Evolutionary conservation across 208 protist species (phyloP).

Genomic region (Novymonas esmeraldas): DNA sequence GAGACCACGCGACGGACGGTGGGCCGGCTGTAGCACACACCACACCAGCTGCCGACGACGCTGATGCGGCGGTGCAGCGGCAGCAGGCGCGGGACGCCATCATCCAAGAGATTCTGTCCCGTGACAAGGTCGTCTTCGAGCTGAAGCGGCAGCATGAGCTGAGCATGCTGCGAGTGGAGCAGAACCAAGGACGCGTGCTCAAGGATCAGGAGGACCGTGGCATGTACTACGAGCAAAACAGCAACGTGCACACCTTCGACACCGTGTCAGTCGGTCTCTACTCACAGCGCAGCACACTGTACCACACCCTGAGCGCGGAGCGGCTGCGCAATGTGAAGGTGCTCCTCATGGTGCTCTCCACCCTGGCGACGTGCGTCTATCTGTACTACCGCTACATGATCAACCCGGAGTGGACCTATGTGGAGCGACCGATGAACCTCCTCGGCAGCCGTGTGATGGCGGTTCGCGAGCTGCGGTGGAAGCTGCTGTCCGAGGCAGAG

Average conservation of each 20-base stretch:
- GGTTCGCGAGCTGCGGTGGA: conserved; percentile 62
- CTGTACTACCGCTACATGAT: conserved; percentile 91
- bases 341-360: conserved; percentile 65
- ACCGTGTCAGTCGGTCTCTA: conserved; percentile 86
- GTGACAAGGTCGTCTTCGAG: conserved; percentile 91
- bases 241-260: conserved; percentile 90
- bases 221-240: conserved; percentile 93
- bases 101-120: conserved; percentile 73
- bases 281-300: conserved; percentile 85
- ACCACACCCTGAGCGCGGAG: conserved; percentile 87
- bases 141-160: conserved; percentile 91
- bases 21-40: background rate
- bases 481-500: conserved; percentile 43
- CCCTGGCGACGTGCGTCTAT: conserved; percentile 65
- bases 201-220: conserved; percentile 90
- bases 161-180: conserved; percentile 88
- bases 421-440: conserved; percentile 71
- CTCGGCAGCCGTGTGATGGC: conserved; percentile 75
- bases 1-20: background rate
- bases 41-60: background rate
- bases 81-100: conserved; percentile 55
- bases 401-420: conserved; percentile 82
- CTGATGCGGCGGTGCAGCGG: conserved; percentile 10
- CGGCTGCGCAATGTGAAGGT: conserved; percentile 87
- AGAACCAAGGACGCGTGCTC: conserved; percentile 80